Evolutionary conservation across 2,329 filamentous ascomycete species (phyloP), one percentile per base, ranked within the genome.

Genomic region (Sarocladiaceae sp.): DNA sequence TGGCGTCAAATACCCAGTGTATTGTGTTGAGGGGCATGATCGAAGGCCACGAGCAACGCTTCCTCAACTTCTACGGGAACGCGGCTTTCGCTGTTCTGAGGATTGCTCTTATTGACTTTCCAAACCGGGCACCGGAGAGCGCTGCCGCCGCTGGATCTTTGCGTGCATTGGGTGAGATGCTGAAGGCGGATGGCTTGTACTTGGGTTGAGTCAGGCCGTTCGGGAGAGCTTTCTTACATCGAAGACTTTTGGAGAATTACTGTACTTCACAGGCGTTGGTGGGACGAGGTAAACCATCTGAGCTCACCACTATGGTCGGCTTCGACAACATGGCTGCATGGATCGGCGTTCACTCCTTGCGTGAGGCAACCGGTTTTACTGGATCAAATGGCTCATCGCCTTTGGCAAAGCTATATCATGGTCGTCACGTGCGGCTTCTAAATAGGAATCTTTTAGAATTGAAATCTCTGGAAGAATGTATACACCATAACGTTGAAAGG

Each of bases 11-110:
- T 55, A 91, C 87, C 0, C 88, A 92, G 58, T 82, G 84, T 55
- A 76, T 85, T 4, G 81, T 92, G 2, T 72, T 93, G 36, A 81
- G 84, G 54, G 76, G 83, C 7, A 84, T 93, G 78, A 80, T 93
- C 26, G 79, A 87, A 51, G 81, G 86, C 22, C 87, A 87, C 55
- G 85, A 90, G 56, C 77, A 83, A 51, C 84, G 87, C 17, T 90
- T 97, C 60, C 72, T 97, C 47, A 75, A 77, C 13, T 90, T 94
- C 59, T 99, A 92, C 62, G 93, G 92, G 1, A 84, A 82, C 48
- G 82, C 87, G 7, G 92, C 82, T 0, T 66, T 88, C n/a, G 86
- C 81, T 0, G 83, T 89, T 1, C 66, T 97, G 58, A 76, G 83
- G 33, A 74, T 81, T 50, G 88, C 88, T 0, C 71, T 93, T 23